These are phyloP conservation scores for Claviceps fusiformis DNA, from an alignment of 2,329 filamentous ascomycete species.

Conservation along the genomic window DNA sequence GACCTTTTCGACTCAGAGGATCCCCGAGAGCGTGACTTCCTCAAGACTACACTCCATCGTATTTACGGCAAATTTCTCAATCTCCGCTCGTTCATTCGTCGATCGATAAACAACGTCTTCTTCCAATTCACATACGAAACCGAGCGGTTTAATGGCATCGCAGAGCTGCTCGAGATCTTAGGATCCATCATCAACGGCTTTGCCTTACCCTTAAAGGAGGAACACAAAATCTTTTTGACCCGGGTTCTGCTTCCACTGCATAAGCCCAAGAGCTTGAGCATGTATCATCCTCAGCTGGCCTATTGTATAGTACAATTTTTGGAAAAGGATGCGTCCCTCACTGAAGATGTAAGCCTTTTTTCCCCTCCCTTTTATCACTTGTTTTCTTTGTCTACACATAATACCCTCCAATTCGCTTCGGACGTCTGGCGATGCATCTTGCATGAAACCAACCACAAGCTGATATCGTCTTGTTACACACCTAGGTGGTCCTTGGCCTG, in stretches of 20 bases:
- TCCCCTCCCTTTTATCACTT: too few species aligned
- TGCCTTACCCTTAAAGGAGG: conserved; percentile 88
- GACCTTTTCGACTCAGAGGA: conserved; percentile 98
- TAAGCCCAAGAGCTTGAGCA: conserved; percentile 97
- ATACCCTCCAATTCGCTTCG: neutral
- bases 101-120: conserved; percentile 99
- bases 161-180: conserved; percentile 88
- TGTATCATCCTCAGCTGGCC: conserved; percentile 97
- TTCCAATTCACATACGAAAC: conserved; percentile 99
- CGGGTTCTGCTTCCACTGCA: conserved; percentile 85
- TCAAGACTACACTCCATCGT: conserved; percentile 93
- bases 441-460: neutral
- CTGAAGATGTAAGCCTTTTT: conserved; percentile 59
- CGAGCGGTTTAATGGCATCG: conserved; percentile 95
- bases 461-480: neutral
- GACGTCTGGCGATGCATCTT: neutral
- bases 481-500: conserved; percentile 81
- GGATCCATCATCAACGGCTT: conserved; percentile 99
- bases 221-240: conserved; percentile 96
- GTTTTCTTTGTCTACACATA: neutral
- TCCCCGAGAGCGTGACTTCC: conserved; percentile 86
- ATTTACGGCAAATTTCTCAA: conserved; percentile 99
- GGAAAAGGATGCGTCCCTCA: conserved; percentile 92
- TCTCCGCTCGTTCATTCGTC: conserved; percentile 86
- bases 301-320: conserved; percentile 99